Percentiles rank a stretch among this genome's conserved stretches.
phyloP scores from a whole-genome alignment of 306 rosid genomes.

The Crotalaria pallida region DNA sequence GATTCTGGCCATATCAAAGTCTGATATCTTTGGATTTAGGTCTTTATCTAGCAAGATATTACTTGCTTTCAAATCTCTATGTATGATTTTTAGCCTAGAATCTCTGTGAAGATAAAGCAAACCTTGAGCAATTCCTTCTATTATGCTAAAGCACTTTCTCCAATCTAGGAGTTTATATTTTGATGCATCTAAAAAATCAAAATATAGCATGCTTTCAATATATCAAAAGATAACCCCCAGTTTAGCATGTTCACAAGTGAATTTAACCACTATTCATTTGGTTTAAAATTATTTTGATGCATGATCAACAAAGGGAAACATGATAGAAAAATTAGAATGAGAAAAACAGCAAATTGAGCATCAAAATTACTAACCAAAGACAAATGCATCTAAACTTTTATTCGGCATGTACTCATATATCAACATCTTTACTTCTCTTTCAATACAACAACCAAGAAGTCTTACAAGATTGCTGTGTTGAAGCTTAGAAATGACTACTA shows the following conservation, averaged over 20 bases:
- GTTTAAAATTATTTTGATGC: not conserved
- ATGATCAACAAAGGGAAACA: not conserved
- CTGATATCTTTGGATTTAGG: slow-evolving; percentile 5
- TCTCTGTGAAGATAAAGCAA: slow-evolving; percentile 20
- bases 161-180: not conserved
- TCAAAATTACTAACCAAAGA: slow-evolving; percentile 17
- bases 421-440: slow-evolving; percentile 10
- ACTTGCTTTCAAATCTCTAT: slow-evolving; percentile 19
- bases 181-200: not conserved
- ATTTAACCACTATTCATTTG: too few relatives aligned
- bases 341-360: not conserved
- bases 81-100: slow-evolving; percentile 2
- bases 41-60: slow-evolving; percentile 3
- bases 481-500: slow-evolving; percentile 20
- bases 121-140: slow-evolving; percentile 18
- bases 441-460: slow-evolving; percentile 25
- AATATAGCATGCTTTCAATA: not conserved
- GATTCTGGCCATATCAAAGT: slow-evolving; percentile 20
- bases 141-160: not conserved
- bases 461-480: slow-evolving; percentile 33
- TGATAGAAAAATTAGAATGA: not conserved
- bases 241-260: too few relatives aligned
- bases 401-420: slow-evolving; percentile 19
- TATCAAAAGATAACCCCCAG: too few relatives aligned
- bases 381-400: slow-evolving; percentile 17